Base-by-base conservation (phyloP, 2,329 filamentous ascomycete genomes). In the Proliferodiscus dingleyae region DNA sequence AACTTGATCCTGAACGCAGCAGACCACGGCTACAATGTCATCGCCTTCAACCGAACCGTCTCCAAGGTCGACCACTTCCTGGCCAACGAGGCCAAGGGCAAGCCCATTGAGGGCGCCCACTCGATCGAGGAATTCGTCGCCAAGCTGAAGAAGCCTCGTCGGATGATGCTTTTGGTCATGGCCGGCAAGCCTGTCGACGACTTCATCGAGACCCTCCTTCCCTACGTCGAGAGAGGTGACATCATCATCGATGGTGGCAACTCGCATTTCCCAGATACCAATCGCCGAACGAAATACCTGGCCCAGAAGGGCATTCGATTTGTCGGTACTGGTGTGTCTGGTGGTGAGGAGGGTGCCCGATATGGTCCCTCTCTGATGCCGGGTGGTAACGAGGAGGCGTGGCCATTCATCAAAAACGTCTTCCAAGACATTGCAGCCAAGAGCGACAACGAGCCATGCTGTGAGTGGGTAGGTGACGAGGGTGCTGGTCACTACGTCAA, bases 401-500 rank as follows among this genome's bases (percentile, higher is more conserved):
- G 93, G 93, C 89, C 89, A 63, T 82, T 87, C 73, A 94, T 98
- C 77, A 97, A 98, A 83, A 90, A 97, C 64, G 87, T 98, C 66
- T 95, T 98, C 80, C 93, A 98, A 78, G 82, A 82, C 76, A 95
- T 98, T 68, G 81, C 93, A 55, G 93, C 93, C 71, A 97, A 98
- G 83, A 94, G 87, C 71, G 91, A 96, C 65, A 85, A 84, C 64
- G 93, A 98, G 80, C 75, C 93, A 58, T 98, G 93, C 83, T 98
- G 93, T 68, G 93, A 98, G 74, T 98, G 93, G 93, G 93, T 98
- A 64, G 93, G 93, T 76, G 93, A 97, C 74, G 89, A 97, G 72
- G 93, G 93, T 82, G 88, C 93, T 74, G 93, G 93, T 63, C 93
- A 98, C 84, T 98, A 96, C 80, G 91, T 98, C 78, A 98, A 98